Evolutionary conservation across 2,329 filamentous ascomycete species (phyloP).

Genomic region (Fusarium sp.): DNA sequence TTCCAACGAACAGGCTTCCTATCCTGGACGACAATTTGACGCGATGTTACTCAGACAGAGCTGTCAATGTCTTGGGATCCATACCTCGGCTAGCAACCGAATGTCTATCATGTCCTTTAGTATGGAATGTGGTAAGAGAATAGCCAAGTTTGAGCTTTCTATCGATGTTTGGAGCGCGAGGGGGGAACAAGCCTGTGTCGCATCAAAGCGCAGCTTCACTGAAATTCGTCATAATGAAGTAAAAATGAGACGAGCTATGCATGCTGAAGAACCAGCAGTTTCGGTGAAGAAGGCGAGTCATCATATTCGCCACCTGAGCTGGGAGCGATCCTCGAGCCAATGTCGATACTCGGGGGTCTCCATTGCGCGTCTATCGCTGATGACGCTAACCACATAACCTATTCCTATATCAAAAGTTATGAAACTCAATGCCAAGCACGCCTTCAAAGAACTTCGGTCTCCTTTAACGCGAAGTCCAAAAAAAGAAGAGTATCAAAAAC

Average conservation of each 20-base stretch:
- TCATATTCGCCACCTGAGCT: not conserved
- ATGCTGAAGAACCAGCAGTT: not conserved
- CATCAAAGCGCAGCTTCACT: not conserved
- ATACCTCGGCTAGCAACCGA: conserved; percentile 8
- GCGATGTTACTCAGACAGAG: not conserved
- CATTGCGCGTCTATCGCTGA: not conserved
- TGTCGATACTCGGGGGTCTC: not conserved
- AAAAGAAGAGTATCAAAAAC: not conserved
- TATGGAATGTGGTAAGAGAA: conserved; percentile 3
- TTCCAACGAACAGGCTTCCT: not conserved
- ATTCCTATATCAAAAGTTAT: not conserved
- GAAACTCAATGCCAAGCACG: not conserved
- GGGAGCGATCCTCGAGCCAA: not conserved
- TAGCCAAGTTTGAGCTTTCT: not conserved
- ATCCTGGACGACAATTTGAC: not conserved
- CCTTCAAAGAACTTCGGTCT: not conserved
- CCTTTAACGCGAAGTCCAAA: not conserved
- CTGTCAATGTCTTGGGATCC: conserved; percentile 12
- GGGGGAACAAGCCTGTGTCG: not conserved
- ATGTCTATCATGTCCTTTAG: not conserved
- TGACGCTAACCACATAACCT: not conserved
- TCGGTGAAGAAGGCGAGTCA: not conserved
- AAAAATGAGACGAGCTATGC: not conserved
- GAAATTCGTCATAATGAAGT: not conserved
- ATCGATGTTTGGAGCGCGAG: not conserved